Evolutionary conservation across 345 rosid species (phyloP).

Genomic region (Excoecaria agallocha): DNA sequence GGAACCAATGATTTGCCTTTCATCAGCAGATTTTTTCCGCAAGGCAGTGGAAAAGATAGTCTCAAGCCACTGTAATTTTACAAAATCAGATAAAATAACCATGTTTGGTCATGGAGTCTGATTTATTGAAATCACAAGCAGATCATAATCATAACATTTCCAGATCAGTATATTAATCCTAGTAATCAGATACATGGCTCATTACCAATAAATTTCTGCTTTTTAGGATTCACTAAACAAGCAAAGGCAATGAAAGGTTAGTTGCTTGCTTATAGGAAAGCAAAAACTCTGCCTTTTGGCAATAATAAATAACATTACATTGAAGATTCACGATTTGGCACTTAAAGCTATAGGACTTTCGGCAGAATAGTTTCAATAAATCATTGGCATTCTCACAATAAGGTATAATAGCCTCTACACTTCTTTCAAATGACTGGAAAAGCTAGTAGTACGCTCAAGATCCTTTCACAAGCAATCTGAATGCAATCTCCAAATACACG

Average conservation of each 20-base stretch:
- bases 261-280: not conserved
- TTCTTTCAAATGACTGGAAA: not conserved
- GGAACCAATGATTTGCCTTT: constrained; percentile 50
- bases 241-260: not conserved
- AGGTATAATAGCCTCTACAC: not conserved
- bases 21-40: constrained; percentile 71
- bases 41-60: constrained; percentile 68
- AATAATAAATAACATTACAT: too few relatives aligned
- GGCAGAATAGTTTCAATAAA: too few relatives aligned
- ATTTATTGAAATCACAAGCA: not conserved
- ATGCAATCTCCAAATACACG: not conserved
- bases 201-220: not conserved
- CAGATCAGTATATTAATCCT: not conserved
- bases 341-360: too few relatives aligned
- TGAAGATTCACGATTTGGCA: too few relatives aligned
- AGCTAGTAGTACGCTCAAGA: not conserved
- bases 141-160: not conserved
- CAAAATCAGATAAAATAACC: constrained; percentile 10
- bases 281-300: not conserved
- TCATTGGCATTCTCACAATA: not conserved
- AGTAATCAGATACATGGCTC: not conserved
- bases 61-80: constrained; percentile 76
- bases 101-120: constrained; percentile 10
- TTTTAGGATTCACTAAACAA: not conserved
- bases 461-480: not conserved